Evolutionary conservation across 768 basidiomycete genomes (phyloP).

Genomic region (Pleurotus giganteus): DNA sequence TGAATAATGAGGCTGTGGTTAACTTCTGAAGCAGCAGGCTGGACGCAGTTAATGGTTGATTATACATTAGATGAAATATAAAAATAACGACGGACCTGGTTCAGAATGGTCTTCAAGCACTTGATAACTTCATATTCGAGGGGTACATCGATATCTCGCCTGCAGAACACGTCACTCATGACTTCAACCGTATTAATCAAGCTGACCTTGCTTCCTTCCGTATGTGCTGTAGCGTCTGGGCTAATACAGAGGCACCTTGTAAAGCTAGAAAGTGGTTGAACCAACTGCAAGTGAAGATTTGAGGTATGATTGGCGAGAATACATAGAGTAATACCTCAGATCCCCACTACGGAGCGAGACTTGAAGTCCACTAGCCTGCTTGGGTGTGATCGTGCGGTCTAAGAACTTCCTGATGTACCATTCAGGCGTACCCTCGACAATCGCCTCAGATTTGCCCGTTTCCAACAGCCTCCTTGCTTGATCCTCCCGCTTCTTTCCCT

Average conservation of each 20-base stretch:
- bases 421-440: slow-evolving; percentile 75
- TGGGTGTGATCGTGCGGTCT: slow-evolving; percentile 78
- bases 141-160: slow-evolving; percentile 60
- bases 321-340: slow-evolving; percentile 53
- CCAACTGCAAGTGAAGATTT: slow-evolving; percentile 55
- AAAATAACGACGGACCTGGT: slow-evolving; percentile 44
- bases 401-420: slow-evolving; percentile 93
- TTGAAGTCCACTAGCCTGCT: slow-evolving; percentile 73
- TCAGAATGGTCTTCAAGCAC: slow-evolving; percentile 81
- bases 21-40: slow-evolving; percentile 74
- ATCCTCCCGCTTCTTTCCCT: slow-evolving; percentile 64
- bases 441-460: slow-evolving; percentile 48
- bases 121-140: slow-evolving; percentile 90
- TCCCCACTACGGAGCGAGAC: slow-evolving; percentile 81
- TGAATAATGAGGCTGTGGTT: slow-evolving; percentile 71
- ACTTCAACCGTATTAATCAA: background rate
- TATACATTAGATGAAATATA: slow-evolving; percentile 6
- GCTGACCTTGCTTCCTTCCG: slow-evolving; percentile 65
- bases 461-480: slow-evolving; percentile 61
- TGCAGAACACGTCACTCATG: slow-evolving; percentile 19
- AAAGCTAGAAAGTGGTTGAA: slow-evolving; percentile 70
- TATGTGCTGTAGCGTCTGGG: slow-evolving; percentile 72
- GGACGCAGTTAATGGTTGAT: slow-evolving; percentile 14
- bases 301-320: slow-evolving; percentile 14
- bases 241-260: slow-evolving; percentile 83